A percentile compares a stretch with the other conserved stretches of the same genome.
phyloP scores from a whole-genome alignment of 345 rosid genomes.

The Hibiscus syriacus region DNA sequence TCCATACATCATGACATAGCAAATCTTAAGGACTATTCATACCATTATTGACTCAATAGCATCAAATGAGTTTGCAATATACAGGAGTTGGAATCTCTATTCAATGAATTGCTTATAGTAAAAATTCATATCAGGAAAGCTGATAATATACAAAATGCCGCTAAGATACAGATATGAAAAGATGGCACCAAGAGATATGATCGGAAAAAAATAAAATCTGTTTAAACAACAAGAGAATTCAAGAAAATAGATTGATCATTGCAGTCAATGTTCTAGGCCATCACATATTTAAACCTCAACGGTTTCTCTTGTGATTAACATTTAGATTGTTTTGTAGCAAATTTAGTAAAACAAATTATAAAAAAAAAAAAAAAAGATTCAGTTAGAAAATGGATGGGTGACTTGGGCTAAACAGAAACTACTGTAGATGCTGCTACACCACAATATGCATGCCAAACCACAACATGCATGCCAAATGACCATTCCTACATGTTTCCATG shows the following conservation, averaged over 20 bases:
- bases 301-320: background rate
- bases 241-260: background rate
- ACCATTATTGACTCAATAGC: background rate
- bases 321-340: background rate
- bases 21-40: background rate
- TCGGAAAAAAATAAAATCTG: too few species aligned
- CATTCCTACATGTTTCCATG: background rate
- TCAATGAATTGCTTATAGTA: background rate
- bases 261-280: background rate
- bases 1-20: background rate
- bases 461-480: background rate
- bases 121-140: background rate
- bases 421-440: too few species aligned
- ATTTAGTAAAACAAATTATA: background rate
- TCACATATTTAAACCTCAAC: background rate
- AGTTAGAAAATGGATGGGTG: background rate
- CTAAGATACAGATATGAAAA: background rate
- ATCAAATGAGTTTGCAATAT: background rate
- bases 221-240: background rate
- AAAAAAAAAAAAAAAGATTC: background rate
- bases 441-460: background rate
- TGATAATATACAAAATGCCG: background rate
- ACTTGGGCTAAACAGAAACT: slow-evolving; percentile 5
- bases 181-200: background rate
- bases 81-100: background rate